A percentile compares a stretch with the other conserved stretches of the same genome.
phyloP scores from a whole-genome alignment of 2,329 filamentous ascomycete species.

The Didymella pinodella region DNA sequence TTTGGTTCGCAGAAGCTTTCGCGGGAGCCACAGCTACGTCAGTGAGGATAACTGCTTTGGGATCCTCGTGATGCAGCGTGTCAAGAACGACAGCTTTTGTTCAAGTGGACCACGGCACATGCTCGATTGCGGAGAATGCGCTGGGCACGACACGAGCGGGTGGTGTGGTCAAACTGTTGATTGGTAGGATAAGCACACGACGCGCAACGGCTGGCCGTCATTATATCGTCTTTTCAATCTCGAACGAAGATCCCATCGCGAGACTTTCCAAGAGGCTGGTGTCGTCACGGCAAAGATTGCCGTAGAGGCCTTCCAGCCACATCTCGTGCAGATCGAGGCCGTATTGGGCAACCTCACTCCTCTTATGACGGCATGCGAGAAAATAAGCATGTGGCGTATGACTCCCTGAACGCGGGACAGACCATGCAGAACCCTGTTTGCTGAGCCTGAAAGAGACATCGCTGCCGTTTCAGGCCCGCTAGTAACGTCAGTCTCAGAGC shows the following conservation, averaged over 20 bases:
- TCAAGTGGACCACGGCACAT: conserved; percentile 8
- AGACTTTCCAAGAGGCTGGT: conserved; percentile 17
- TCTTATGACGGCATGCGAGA: conserved; percentile 18
- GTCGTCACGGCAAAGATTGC: conserved; percentile 3
- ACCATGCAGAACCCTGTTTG: conserved; percentile 15
- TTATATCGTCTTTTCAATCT: conserved; percentile 10
- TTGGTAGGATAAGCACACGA: conserved; percentile 16
- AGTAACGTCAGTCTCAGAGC: conserved; percentile 19
- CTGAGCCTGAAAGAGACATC: conserved; percentile 15
- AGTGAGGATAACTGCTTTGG: conserved; percentile 7
- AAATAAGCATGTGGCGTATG: conserved; percentile 23
- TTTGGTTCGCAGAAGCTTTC: conserved; percentile 4
- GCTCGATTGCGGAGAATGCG: conserved; percentile 13
- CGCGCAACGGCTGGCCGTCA: conserved; percentile 22
- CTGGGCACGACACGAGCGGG: conserved; percentile 4
- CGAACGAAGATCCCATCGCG: conserved; percentile 15
- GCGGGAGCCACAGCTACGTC: conserved; percentile 18
- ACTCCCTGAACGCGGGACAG: conserved; percentile 15
- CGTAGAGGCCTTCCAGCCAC: conserved; percentile 17
- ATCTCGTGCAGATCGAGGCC: conserved; percentile 10
- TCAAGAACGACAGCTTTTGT: conserved; percentile 12
- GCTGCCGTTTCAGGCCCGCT: conserved; percentile 15
- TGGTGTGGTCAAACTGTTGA: conserved; percentile 11
- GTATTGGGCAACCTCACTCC: conserved; percentile 4
- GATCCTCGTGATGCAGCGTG: conserved; percentile 8